Percentiles rank a stretch among this genome's conserved stretches.
These are phyloP conservation scores for Calocybe gangraenosa DNA, from an alignment of 768 basidiomycete genomes.

Conservation along the genomic window DNA sequence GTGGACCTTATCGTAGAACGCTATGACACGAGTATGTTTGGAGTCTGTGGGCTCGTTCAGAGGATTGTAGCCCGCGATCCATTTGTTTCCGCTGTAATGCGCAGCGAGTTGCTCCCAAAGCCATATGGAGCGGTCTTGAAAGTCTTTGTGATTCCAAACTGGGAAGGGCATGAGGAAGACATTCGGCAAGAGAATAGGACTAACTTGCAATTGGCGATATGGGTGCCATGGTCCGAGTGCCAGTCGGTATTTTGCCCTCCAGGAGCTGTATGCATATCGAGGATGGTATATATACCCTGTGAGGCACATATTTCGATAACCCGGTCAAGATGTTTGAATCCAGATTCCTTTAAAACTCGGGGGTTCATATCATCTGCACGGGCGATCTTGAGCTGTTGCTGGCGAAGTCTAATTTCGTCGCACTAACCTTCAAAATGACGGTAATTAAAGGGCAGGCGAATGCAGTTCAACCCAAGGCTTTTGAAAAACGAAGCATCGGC, in stretches of 20 bases:
- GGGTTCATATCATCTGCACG: constrained; percentile 73
- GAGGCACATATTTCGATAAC: constrained; percentile 71
- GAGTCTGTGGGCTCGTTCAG: constrained; percentile 81
- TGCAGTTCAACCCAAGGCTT: constrained; percentile 74
- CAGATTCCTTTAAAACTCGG: constrained; percentile 64
- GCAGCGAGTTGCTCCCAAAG: constrained; percentile 74
- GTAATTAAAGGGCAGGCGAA: constrained; percentile 74
- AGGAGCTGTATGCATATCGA: constrained; percentile 76
- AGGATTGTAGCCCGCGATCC: constrained; percentile 86
- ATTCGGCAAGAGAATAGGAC: background rate
- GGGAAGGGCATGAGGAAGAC: background rate
- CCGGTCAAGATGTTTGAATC: constrained; percentile 83
- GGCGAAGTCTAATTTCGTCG: background rate
- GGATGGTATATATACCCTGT: constrained; percentile 75
- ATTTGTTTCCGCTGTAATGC: constrained; percentile 73
- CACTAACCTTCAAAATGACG: constrained; percentile 59
- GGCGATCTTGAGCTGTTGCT: background rate
- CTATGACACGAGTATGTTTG: constrained; percentile 56
- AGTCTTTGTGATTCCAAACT: constrained; percentile 84
- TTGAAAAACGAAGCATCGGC: constrained; percentile 75
- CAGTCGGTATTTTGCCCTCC: constrained; percentile 77
- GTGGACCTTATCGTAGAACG: constrained; percentile 67
- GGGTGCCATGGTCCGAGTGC: constrained; percentile 72
- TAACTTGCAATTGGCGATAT: constrained; percentile 54
- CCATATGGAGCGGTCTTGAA: constrained; percentile 75